Conservation (phyloP, 2,329 filamentous ascomycete species). For the Annulohypoxylon truncatum region DNA sequence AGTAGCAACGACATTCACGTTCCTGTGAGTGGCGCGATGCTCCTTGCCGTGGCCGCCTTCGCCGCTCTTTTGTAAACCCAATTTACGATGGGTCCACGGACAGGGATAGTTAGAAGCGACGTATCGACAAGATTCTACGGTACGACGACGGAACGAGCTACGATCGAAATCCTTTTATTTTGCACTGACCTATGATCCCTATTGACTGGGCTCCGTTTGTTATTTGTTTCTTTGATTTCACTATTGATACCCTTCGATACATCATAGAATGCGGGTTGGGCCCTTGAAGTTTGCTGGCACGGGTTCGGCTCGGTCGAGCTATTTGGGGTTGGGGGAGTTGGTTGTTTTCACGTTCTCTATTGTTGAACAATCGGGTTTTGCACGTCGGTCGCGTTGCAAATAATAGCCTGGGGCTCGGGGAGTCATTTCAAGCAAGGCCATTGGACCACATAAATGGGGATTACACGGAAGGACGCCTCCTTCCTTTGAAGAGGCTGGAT, state of each 20-base stretch:
- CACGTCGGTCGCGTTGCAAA: conserved; percentile 6
- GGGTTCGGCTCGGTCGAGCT: conserved; percentile 11
- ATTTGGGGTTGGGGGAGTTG: conserved; percentile 21
- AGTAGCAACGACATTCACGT: conserved; percentile 17
- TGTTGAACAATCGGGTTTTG: conserved; percentile 11
- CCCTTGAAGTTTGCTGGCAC: conserved; percentile 10
- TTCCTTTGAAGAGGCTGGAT: background rate
- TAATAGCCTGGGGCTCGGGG: conserved; percentile 13
- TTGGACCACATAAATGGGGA: conserved; percentile 4
- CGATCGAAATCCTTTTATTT: conserved; percentile 20
- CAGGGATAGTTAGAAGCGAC: background rate
- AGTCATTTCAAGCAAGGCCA: conserved; percentile 9
- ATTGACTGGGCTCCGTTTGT: conserved; percentile 7
- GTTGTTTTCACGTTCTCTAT: conserved; percentile 17
- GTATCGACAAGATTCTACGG: conserved; percentile 10
- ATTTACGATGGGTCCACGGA: background rate
- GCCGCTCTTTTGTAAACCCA: conserved; percentile 29
- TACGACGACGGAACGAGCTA: conserved; percentile 34
- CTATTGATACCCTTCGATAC: conserved; percentile 33
- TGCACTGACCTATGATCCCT: conserved; percentile 1
- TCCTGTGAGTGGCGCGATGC: conserved; percentile 4
- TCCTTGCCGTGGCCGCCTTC: conserved; percentile 25
- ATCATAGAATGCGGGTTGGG: conserved; percentile 9
- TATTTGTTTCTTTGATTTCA: conserved; percentile 20
- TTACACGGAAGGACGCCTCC: background rate